Evolutionary conservation across 495 filamentous ascomycete species (phyloP).

Genomic region (Lepidopterella palustris): DNA sequence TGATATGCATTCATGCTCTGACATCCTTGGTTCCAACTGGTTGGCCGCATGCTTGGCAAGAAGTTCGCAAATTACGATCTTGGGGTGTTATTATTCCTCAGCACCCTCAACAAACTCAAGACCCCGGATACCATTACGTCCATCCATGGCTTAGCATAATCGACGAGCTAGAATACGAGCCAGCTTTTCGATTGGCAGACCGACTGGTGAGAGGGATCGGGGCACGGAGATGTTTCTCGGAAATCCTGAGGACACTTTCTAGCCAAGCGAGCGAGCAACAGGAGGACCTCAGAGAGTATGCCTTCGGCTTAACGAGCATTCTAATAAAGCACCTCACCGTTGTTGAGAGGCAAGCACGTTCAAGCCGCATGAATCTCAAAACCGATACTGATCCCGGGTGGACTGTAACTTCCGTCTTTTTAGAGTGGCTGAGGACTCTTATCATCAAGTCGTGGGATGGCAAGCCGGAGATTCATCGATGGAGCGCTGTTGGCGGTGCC

Average conservation of each 20-base stretch:
- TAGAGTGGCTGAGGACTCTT: conserved; percentile 73
- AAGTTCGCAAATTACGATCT: conserved; percentile 47
- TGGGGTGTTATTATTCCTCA: conserved; percentile 42
- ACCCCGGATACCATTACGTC: conserved; percentile 1
- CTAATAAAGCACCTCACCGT: conserved; percentile 16
- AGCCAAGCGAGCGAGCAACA: background rate
- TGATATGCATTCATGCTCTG: conserved; percentile 52
- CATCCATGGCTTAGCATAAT: conserved; percentile 28
- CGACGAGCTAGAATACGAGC: conserved; percentile 56
- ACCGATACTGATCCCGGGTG: conserved; percentile 16
- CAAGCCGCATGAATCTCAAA: conserved; percentile 6
- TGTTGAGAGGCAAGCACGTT: conserved; percentile 13
- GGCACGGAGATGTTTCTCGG: conserved; percentile 46
- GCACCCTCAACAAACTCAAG: conserved; percentile 1
- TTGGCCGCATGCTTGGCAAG: conserved; percentile 43
- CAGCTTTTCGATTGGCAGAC: conserved; percentile 50
- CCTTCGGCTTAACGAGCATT: conserved; percentile 3
- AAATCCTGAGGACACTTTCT: conserved; percentile 42
- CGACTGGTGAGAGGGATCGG: conserved; percentile 51
- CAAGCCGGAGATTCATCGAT: conserved; percentile 57
- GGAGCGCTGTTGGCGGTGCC: conserved; percentile 63
- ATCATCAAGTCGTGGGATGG: conserved; percentile 75
- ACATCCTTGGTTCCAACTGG: conserved; percentile 46
- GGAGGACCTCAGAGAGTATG: background rate
- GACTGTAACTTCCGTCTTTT: conserved; percentile 36